phyloP scores from a whole-genome alignment of 148 eudicot genomes.

The Cornus suecica region DNA sequence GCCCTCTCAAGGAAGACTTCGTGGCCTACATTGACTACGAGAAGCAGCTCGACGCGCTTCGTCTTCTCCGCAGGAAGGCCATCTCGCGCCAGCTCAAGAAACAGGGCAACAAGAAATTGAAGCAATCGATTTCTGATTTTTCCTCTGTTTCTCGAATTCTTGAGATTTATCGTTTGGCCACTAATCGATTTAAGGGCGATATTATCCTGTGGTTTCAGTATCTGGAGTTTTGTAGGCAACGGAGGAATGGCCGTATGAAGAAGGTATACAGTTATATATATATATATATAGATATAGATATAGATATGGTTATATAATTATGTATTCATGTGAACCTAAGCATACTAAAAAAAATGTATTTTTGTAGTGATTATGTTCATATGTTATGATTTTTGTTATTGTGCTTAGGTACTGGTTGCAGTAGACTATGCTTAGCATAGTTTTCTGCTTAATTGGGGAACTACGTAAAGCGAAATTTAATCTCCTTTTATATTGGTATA shows the following conservation, averaged over 20 bases:
- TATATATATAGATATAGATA: background rate
- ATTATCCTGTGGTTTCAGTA: slow-evolving; percentile 80
- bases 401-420: background rate
- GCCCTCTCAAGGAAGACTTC: slow-evolving; percentile 67
- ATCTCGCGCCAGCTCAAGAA: slow-evolving; percentile 23
- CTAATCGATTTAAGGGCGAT: slow-evolving; percentile 82
- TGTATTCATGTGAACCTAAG: background rate
- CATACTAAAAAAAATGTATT: too few species aligned
- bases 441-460: background rate
- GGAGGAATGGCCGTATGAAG: slow-evolving; percentile 65
- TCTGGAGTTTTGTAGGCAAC: slow-evolving; percentile 69
- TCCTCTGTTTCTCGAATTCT: slow-evolving; percentile 59
- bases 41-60: slow-evolving; percentile 52
- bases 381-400: background rate
- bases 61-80: slow-evolving; percentile 48
- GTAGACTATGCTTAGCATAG: background rate
- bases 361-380: too few species aligned
- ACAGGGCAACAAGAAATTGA: slow-evolving; percentile 35
- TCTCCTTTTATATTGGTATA: too few species aligned
- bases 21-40: slow-evolving; percentile 70
- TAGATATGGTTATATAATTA: background rate
- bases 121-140: slow-evolving; percentile 51
- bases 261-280: slow-evolving; percentile 42
- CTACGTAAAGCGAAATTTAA: background rate
- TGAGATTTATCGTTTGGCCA: slow-evolving; percentile 61